Evolutionary conservation across 768 basidiomycete species (phyloP).

Genomic region (Leccinellum albellum): DNA sequence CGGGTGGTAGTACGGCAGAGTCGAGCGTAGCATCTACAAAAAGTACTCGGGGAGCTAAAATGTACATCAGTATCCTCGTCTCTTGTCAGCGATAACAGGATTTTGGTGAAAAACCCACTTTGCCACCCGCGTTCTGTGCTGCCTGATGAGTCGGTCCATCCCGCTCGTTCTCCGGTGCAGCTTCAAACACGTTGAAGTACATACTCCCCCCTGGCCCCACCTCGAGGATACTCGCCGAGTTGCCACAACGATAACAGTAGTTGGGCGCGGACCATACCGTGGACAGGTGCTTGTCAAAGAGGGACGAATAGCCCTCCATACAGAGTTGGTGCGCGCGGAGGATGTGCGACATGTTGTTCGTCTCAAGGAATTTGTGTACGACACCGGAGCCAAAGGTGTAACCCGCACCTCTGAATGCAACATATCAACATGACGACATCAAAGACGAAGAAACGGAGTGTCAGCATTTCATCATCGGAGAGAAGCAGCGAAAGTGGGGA

Average conservation of each 20-base stretch:
- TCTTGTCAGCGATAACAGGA: background rate
- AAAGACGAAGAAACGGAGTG: background rate
- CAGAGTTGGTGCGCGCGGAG: conserved; percentile 97
- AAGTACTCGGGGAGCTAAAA: conserved; percentile 82
- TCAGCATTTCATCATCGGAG: conserved; percentile 9
- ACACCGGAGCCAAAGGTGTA: conserved; percentile 99
- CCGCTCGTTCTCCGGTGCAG: conserved; percentile 95
- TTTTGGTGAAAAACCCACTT: conserved; percentile 47
- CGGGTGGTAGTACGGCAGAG: background rate
- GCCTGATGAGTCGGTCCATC: conserved; percentile 83
- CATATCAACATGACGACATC: background rate
- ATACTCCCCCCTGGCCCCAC: conserved; percentile 84
- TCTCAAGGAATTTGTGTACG: conserved; percentile 94
- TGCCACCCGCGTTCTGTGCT: conserved; percentile 65
- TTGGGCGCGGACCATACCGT: conserved; percentile 99
- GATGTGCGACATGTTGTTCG: conserved; percentile 96
- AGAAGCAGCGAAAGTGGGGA: conserved; percentile 9
- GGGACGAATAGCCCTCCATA: conserved; percentile 99
- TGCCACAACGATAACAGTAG: conserved; percentile 98
- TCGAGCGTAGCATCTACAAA: conserved; percentile 32
- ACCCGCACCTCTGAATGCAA: conserved; percentile 75
- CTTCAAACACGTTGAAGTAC: conserved; percentile 98
- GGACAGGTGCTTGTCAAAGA: conserved; percentile 91
- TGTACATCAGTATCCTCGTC: background rate
- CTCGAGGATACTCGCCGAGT: conserved; percentile 94